phyloP scores from a whole-genome alignment of 768 basidiomycete species.

The Boletus coccyginus region DNA sequence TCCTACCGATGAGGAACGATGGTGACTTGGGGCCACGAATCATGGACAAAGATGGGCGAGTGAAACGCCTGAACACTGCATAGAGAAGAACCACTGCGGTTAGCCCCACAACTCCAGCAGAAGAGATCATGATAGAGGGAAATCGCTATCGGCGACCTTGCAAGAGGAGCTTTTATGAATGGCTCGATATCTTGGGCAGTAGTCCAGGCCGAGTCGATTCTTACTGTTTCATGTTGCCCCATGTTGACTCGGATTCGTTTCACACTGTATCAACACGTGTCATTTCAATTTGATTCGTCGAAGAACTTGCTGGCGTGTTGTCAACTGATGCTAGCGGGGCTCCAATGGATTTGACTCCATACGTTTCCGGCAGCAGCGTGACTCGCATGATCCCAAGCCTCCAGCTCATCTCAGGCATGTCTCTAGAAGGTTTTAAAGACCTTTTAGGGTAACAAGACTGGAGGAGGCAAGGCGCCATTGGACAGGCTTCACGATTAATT shows the following conservation, averaged over 20 bases:
- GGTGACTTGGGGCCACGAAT: slow-evolving; percentile 14
- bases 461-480: no score
- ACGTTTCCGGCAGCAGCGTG: no score
- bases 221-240: neutral
- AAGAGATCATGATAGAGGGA: slow-evolving; percentile 1
- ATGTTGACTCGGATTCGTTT: no score
- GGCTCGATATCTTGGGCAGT: neutral
- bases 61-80: neutral
- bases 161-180: neutral
- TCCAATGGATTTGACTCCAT: no score
- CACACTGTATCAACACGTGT: neutral
- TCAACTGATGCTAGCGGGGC: no score
- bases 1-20: slow-evolving; percentile 17
- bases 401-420: no score
- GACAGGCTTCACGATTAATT: no score
- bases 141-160: neutral
- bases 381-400: no score
- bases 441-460: no score
- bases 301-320: neutral
- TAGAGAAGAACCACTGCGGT: neutral
- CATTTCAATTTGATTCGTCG: neutral
- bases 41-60: slow-evolving; percentile 8
- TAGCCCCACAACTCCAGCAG: neutral
- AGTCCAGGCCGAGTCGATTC: no score
- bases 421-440: no score